These are phyloP conservation scores for Leishmania braziliensis DNA, from an alignment of 208 protist genomes.

Conservation along the genomic window DNA sequence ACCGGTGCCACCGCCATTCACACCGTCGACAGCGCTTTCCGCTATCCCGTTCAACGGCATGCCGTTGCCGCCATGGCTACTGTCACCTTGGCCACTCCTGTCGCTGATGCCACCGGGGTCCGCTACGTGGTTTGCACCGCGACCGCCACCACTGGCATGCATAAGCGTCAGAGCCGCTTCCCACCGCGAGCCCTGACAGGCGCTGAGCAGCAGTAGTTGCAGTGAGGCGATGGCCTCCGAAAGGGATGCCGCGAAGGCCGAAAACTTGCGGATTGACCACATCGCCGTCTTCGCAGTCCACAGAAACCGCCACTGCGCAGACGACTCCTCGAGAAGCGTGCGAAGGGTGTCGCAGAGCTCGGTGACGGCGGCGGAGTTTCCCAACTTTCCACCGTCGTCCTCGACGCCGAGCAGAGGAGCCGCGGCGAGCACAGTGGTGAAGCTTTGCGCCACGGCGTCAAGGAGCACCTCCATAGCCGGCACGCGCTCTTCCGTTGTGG, in stretches of 20 bases:
- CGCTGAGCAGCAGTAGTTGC: conserved; percentile 74
- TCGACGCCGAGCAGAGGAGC: conserved; percentile 31
- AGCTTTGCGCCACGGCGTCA: conserved; percentile 36
- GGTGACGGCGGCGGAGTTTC: conserved; percentile 23
- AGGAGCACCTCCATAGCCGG: conserved; percentile 43
- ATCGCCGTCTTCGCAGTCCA: conserved; percentile 4
- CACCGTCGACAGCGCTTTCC: background rate
- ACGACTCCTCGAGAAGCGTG: conserved; percentile 45
- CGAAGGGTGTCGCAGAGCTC: conserved; percentile 43
- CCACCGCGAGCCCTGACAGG: conserved; percentile 46
- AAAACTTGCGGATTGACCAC: conserved; percentile 7
- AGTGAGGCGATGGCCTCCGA: conserved; percentile 64
- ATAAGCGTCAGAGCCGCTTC: conserved; percentile 29
- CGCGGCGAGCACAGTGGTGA: conserved; percentile 37
- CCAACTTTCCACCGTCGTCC: conserved; percentile 5
- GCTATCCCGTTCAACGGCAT: background rate
- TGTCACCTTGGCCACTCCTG: background rate
- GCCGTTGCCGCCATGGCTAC: background rate
- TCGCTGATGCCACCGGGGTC: background rate
- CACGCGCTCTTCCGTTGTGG: conserved; percentile 20
- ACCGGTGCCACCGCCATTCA: background rate
- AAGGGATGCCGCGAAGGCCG: conserved; percentile 29
- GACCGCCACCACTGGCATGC: conserved; percentile 5
- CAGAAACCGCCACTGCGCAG: conserved; percentile 30
- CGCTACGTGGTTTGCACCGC: background rate